Percentiles rank a stretch among this genome's conserved stretches.
Conservation (phyloP, 805 yeast genomes). For the Osmozyma mogii region DNA sequence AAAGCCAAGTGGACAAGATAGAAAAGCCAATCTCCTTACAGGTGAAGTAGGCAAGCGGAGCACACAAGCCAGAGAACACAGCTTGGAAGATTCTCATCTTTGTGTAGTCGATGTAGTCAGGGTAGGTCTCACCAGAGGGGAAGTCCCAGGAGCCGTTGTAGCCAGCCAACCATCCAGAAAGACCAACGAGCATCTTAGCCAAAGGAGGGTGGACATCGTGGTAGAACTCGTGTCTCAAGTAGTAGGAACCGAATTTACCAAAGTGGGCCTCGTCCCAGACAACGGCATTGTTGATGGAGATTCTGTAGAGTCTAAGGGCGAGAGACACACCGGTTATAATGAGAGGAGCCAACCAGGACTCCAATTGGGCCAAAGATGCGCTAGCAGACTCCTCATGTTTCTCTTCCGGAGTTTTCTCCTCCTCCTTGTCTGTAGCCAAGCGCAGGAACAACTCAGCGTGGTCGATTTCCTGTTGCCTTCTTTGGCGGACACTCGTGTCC, state of each 20-base stretch:
- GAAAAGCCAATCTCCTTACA: slow-evolving; percentile 69
- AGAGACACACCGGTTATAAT: slow-evolving; percentile 64
- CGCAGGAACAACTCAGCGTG: slow-evolving; percentile 1
- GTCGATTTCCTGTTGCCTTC: slow-evolving; percentile 2
- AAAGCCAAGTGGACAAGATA: slow-evolving; percentile 65
- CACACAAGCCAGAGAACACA: slow-evolving; percentile 70
- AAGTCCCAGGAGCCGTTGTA: slow-evolving; percentile 86
- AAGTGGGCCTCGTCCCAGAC: slow-evolving; percentile 99
- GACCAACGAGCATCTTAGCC: slow-evolving; percentile 87
- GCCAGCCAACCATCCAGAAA: slow-evolving; percentile 79
- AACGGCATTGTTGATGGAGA: slow-evolving; percentile 65
- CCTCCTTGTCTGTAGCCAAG: neutral
- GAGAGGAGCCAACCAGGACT: slow-evolving; percentile 46
- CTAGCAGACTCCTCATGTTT: slow-evolving; percentile 10
- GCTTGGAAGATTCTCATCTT: slow-evolving; percentile 89
- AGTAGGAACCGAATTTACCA: slow-evolving; percentile 93
- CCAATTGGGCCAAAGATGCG: slow-evolving; percentile 19
- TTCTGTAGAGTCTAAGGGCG: slow-evolving; percentile 64
- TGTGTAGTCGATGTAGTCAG: slow-evolving; percentile 69
- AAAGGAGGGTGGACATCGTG: slow-evolving; percentile 97
- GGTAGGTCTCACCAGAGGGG: slow-evolving; percentile 73
- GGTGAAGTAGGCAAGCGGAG: slow-evolving; percentile 82
- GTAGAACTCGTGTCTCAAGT: slow-evolving; percentile 79
- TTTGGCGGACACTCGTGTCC: slow-evolving; percentile 3
- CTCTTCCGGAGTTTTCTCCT: slow-evolving; percentile 6